phyloP scores from a whole-genome alignment of 495 filamentous ascomycete species.

The Tetracladium setigerum region DNA sequence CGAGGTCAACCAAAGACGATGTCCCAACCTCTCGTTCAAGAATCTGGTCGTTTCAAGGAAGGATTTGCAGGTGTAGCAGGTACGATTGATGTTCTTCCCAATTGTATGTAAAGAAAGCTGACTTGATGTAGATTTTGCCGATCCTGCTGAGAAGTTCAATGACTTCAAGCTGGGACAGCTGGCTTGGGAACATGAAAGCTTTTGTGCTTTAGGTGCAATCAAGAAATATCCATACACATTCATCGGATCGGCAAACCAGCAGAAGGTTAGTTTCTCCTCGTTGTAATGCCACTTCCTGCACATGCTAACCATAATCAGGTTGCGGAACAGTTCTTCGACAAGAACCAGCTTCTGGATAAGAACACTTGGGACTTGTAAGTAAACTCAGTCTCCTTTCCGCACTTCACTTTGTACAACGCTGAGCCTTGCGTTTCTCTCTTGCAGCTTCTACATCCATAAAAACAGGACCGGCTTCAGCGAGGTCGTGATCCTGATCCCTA shows the following conservation, averaged over 20 bases:
- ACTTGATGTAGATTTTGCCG: no score
- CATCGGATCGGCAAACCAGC: slow-evolving; percentile 35
- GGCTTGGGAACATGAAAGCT: slow-evolving; percentile 30
- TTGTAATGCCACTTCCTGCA: background rate
- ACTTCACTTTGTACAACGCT: background rate
- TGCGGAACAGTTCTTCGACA: slow-evolving; percentile 48
- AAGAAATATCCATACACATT: slow-evolving; percentile 53
- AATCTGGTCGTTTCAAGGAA: no score
- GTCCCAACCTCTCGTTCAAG: no score
- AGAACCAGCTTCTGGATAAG: slow-evolving; percentile 46
- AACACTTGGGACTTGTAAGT: slow-evolving; percentile 69
- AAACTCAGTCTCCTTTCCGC: background rate
- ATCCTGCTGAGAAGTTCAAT: no score
- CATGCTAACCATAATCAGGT: slow-evolving; percentile 19
- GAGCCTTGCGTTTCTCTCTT: background rate
- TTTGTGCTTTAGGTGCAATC: slow-evolving; percentile 54
- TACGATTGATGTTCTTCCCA: no score
- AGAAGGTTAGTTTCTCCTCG: slow-evolving; percentile 27
- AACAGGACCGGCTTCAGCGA: no score
- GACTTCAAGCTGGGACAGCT: slow-evolving; percentile 12
- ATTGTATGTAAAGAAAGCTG: no score
- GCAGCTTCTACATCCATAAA: slow-evolving; percentile 61
- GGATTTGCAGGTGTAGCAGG: no score
- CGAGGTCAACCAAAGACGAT: background rate
- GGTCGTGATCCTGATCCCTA: slow-evolving; percentile 52